A percentile compares a stretch with the other conserved stretches of the same genome.
These are phyloP conservation scores for Neonectria ditissima DNA, from an alignment of 2,329 filamentous ascomycete genomes.

Conservation along the genomic window DNA sequence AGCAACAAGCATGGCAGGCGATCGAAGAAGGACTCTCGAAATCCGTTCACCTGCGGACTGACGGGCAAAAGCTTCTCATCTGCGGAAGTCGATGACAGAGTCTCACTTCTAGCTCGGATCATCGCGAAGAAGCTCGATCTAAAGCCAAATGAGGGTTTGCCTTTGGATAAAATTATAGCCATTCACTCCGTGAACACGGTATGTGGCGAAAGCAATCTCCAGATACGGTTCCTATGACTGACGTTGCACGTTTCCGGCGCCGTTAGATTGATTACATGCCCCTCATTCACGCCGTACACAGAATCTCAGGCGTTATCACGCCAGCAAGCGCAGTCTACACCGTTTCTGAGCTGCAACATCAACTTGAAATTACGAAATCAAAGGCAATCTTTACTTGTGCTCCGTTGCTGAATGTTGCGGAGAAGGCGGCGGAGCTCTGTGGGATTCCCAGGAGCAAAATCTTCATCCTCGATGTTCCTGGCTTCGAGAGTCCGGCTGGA, in stretches of 20 bases:
- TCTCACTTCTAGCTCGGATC: conserved; percentile 67
- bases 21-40: conserved; percentile 70
- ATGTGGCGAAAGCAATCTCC: neutral
- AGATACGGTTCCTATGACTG: neutral
- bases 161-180: conserved; percentile 82
- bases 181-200: conserved; percentile 85
- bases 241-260: conserved; percentile 6
- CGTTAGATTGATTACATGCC: conserved; percentile 78
- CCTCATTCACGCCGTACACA: conserved; percentile 78
- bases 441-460: conserved; percentile 72
- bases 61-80: conserved; percentile 75
- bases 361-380: conserved; percentile 75
- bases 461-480: conserved; percentile 77
- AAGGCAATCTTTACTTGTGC: conserved; percentile 79
- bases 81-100: conserved; percentile 72
- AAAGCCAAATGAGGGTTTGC: conserved; percentile 73
- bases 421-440: conserved; percentile 71
- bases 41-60: conserved; percentile 82
- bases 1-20: conserved; percentile 57
- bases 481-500: conserved; percentile 49
- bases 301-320: conserved; percentile 77
- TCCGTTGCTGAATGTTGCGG: conserved; percentile 71
- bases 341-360: conserved; percentile 75
- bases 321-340: conserved; percentile 82
- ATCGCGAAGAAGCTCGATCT: conserved; percentile 78